Evolutionary conservation across 208 protist species (phyloP), one percentile per base, ranked within the genome.

Genomic region (Leishmania lainsoni): DNA sequence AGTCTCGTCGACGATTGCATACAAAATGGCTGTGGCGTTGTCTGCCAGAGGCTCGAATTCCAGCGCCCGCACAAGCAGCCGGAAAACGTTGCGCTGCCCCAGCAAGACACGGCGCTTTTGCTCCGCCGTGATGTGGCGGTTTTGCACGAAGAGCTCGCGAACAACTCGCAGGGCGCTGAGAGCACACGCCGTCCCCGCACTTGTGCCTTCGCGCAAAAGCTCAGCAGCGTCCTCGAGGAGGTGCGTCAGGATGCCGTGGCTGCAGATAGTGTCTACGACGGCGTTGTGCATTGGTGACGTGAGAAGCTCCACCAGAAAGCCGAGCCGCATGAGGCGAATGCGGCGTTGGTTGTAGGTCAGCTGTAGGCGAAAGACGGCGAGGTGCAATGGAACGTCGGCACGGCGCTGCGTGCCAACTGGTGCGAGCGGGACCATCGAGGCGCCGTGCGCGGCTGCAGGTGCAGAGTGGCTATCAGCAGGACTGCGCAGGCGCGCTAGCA

Each of bases 171-270:
- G 87, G 10, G 89, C 90, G 9, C 84, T 79, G 39, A 81, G 79
- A 0, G 87, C 93, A 66, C 91, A 70, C 35, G 74, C 65, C 48
- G 93, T 70, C 66, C 94, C 92, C 14, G 84, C 81, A 78, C 85
- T 89, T 17, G 91, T 93, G 45, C 92, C 93, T 76, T 98, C 93
- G 56, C 91, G 91, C 86, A 98, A 84, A 51, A 98, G 84, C 79
- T 93, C 91, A 58, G 92, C 95, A 0, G 92, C 93, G 65, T 98
- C 95, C 77, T 97, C 95, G 35, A 98, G 84, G 17, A 97, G 82
- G 69, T 92, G 86, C 10, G 95, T 97, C 51, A 98, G 87, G 71
- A 90, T 91, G 39, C 95, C 95, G 79, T 97, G 92, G 42, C 86
- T 80, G 78, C 89, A 93, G 35, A 97, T 80, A 20, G 80, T 87